Evolutionary conservation across 140 eudicot genomes (phyloP), one percentile per base, ranked within the genome.

Genomic region (Senecio squalidus): DNA sequence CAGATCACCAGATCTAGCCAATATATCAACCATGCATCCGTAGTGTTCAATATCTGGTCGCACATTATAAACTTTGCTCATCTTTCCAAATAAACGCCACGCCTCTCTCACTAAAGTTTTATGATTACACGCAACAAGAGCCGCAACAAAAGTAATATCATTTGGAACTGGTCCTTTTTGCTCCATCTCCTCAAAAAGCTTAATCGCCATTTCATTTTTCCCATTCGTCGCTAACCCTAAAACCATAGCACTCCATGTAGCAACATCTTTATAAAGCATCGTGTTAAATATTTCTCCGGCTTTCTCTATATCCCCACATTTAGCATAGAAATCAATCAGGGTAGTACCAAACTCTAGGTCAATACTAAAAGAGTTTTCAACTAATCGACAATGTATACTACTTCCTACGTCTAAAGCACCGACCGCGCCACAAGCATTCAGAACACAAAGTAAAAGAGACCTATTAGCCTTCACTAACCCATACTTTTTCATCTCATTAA

Each of bases 51-150:
- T 69, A 1, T 11, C 20, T 3, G 67, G 78, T 25, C 48, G 23
- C 13, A 77, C 14, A 10, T 68, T 39, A 29, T 70, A 74, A 54
- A 65, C 65, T 55, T 78, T 78, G 31, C 26, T 24, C 84, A 74
- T 74, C 46, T 51, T 63, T 10, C 84, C 81, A 55, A 79, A 22
- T 26, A 70, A 27, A 43, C 60, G 17, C 78, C 80, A 74, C 39
- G 72, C 75, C 47, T 55, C 20, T 24, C 23, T 55, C 18, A 50
- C 59, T 24, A 66, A 48, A 38, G 61, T 47, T 74, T 65, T 65
- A 68, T 79, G 78, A 56, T 79, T 79, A 50, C 82, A 79, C 23
- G 85, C 76, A 57, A 67, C 68, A 67, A 70, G 76, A 69, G 66
- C 55, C 1, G 74, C 74, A 30, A 74, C 55, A 60, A 78, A 74